phyloP scores from a whole-genome alignment of 352 stramenopile species.

The Phytopythium chamaehyphon region DNA sequence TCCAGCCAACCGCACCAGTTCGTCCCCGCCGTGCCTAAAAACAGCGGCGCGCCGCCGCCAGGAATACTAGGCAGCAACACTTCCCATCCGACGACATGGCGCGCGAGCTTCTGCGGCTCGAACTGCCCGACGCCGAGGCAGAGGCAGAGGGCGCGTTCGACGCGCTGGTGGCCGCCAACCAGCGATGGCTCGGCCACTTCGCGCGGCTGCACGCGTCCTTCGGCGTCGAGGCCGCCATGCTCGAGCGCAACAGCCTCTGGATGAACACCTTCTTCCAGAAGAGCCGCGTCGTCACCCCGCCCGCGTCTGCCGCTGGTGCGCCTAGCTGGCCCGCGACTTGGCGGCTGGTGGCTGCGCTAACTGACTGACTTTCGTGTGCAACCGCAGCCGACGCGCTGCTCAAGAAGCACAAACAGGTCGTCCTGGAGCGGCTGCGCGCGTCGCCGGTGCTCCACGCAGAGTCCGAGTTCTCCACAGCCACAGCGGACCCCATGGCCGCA shows the following conservation, averaged over 20 bases:
- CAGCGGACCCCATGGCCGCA: conserved; percentile 55
- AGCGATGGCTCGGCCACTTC: conserved; percentile 61
- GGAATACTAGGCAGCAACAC: too few relatives aligned
- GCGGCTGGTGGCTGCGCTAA: neutral
- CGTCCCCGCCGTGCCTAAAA: too few relatives aligned
- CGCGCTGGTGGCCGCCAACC: conserved; percentile 53
- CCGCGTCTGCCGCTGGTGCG: conserved; percentile 48
- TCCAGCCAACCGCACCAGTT: too few relatives aligned
- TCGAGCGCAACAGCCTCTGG: conserved; percentile 73
- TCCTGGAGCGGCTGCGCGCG: conserved; percentile 33
- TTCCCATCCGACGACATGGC: conserved; percentile 13
- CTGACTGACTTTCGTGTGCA: neutral
- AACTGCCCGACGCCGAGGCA: conserved; percentile 26
- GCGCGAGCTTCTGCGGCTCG: conserved; percentile 13
- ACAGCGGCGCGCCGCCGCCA: too few relatives aligned
- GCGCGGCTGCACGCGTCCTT: conserved; percentile 52
- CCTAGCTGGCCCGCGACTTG: neutral
- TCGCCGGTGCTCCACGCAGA: conserved; percentile 30
- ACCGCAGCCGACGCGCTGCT: conserved; percentile 47
- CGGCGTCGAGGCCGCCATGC: conserved; percentile 41
- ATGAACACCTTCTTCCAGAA: conserved; percentile 85
- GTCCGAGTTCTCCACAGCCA: conserved; percentile 40
- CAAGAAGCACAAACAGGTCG: conserved; percentile 41
- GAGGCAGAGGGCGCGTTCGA: conserved; percentile 36
- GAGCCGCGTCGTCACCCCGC: conserved; percentile 59